A percentile compares a stretch with the other conserved stretches of the same genome.
Evolutionary conservation across 108 stramenopile species (phyloP).

Genomic region (Cylindrotheca fusiformis): DNA sequence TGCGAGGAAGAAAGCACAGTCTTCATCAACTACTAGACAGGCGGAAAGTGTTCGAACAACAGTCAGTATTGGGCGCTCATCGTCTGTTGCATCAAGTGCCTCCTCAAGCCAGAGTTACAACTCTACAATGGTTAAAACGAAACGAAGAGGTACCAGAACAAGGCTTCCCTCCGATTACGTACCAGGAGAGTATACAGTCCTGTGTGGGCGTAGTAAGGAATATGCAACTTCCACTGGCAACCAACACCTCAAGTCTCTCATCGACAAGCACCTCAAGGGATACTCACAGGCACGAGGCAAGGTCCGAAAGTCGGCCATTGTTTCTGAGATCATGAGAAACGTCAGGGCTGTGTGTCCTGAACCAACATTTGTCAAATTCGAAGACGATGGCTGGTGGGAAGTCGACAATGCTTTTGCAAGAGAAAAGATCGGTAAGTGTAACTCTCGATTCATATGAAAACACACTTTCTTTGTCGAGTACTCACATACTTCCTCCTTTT

Average conservation of each 20-base stretch:
- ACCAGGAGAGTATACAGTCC: constrained; percentile 8
- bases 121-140: background rate
- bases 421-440: constrained; percentile 11
- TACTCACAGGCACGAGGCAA: constrained; percentile 7
- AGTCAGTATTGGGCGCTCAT: background rate
- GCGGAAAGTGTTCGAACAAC: no score
- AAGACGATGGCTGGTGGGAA: constrained; percentile 15
- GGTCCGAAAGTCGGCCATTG: constrained; percentile 23
- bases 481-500: background rate
- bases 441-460: background rate
- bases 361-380: constrained; percentile 7
- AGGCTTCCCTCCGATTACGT: constrained; percentile 7
- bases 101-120: background rate
- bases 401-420: constrained; percentile 8
- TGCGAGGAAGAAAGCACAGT: constrained; percentile 16
- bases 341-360: background rate
- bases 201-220: constrained; percentile 2
- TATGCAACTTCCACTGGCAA: constrained; percentile 3
- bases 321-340: constrained; percentile 19
- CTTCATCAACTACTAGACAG: background rate
- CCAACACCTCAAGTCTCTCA: background rate
- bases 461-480: background rate
- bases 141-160: background rate
- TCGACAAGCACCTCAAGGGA: background rate
- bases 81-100: background rate